Evolutionary conservation across 2,329 filamentous ascomycete species (phyloP), one percentile per base, ranked within the genome.

Genomic region (Scorias spongiosa): DNA sequence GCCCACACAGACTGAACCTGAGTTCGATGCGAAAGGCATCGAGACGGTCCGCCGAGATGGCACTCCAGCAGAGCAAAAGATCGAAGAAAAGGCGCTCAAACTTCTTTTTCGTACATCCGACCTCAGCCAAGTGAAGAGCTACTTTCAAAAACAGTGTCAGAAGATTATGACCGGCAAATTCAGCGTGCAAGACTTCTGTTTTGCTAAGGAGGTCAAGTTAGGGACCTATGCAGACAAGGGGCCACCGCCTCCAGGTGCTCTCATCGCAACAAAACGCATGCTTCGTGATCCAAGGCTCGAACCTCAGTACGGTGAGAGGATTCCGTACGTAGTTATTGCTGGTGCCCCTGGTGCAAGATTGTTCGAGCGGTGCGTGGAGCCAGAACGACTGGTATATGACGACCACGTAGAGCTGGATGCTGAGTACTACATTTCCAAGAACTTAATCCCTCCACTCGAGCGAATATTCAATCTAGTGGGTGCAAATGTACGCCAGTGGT

Each of bases 21-120:
- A 93, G 1, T 96, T 96, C 51, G 93, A 98, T 59, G 93, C 91
- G 45, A 98, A 98, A 63, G 91, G 93, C 28, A 98, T 96, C 50
- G 93, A 98, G 67, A 98, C 93, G 0, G 89, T 98, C 7, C 80
- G 93, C 1, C 77, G 91, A 41, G 91, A 98, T 59, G 91, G 91
- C 34, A 96, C 88, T 0, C 88, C 89, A 0, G 89, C 88, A 0
- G 86, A 94, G 63, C 89, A 96, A 59, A 95, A 91, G 67, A 93
- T 98, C 40, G 86, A 95, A 63, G 91, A 96, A 61, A 91, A 85
- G 54, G 83, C 84, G 0, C 70, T 98, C 30, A 88, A 84, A 57
- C 74, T 93, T 2, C 73, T 98, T 1, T 98, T 98, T 57, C 80
- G 87, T 41, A 94, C 88, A 0, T 76, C 82, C 14, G 89, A 98